phyloP scores from a whole-genome alignment of 73 alveolate species.

The Diophrys appendiculata region DNA sequence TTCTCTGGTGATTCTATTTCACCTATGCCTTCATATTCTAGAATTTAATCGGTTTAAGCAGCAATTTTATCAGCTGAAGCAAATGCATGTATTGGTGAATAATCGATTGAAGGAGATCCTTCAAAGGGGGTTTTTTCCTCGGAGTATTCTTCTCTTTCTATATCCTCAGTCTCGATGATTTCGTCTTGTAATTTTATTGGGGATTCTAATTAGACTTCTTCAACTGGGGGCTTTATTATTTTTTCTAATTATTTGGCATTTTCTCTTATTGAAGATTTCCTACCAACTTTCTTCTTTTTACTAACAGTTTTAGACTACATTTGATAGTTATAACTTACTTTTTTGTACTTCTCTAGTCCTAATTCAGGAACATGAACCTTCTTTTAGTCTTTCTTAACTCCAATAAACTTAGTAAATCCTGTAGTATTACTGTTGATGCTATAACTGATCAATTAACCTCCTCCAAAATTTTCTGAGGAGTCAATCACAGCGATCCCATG shows the following conservation, averaged over 20 bases:
- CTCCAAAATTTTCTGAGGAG: conserved; percentile 30
- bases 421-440: conserved; percentile 49
- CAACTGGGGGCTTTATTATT: neutral
- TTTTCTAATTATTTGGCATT: neutral
- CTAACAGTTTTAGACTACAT: neutral
- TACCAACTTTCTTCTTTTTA: neutral
- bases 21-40: no score
- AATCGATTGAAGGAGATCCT: no score
- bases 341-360: neutral
- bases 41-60: no score
- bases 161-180: no score
- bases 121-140: neutral
- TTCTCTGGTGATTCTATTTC: no score
- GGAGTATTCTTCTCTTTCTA: neutral
- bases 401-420: conserved; percentile 48
- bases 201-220: neutral
- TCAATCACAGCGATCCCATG: conserved; percentile 51
- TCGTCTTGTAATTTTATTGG: no score
- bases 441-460: conserved; percentile 32
- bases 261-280: neutral
- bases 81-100: no score
- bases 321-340: conserved; percentile 2
- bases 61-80: no score
- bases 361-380: neutral
- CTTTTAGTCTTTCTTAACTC: conserved; percentile 22